A percentile compares a stretch with the other conserved stretches of the same genome.
phyloP scores from a whole-genome alignment of 257 asterid genomes.

The Fraxinus americana region DNA sequence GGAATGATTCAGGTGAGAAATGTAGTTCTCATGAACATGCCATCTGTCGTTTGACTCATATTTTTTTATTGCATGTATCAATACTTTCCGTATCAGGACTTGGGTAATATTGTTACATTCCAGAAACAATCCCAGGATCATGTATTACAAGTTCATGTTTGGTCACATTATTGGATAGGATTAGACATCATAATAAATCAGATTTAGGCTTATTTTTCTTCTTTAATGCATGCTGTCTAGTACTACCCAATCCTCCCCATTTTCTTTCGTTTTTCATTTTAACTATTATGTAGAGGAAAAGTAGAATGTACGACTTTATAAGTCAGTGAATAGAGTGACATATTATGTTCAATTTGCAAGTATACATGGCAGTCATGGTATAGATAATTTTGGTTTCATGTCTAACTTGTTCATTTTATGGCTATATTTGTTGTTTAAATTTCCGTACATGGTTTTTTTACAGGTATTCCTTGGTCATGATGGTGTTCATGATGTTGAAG shows the following conservation, averaged over 20 bases:
- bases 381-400: background rate
- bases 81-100: background rate
- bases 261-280: background rate
- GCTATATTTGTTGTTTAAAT: background rate
- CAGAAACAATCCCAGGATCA: background rate
- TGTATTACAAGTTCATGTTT: constrained; percentile 10
- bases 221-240: background rate
- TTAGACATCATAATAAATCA: too few species aligned
- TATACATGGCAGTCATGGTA: background rate
- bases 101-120: background rate
- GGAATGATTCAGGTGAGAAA: constrained; percentile 92
- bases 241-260: background rate
- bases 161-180: constrained; percentile 36
- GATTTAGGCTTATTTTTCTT: background rate
- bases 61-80: background rate
- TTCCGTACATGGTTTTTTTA: constrained; percentile 21
- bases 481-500: constrained; percentile 70
- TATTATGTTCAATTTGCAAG: background rate
- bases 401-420: background rate
- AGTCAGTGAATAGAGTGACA: background rate
- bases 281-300: background rate
- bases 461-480: constrained; percentile 86
- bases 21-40: background rate
- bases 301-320: background rate
- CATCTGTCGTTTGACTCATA: background rate